These are phyloP conservation scores for Malania oleifera DNA, from an alignment of 164 flowering plant genomes.

Conservation along the genomic window DNA sequence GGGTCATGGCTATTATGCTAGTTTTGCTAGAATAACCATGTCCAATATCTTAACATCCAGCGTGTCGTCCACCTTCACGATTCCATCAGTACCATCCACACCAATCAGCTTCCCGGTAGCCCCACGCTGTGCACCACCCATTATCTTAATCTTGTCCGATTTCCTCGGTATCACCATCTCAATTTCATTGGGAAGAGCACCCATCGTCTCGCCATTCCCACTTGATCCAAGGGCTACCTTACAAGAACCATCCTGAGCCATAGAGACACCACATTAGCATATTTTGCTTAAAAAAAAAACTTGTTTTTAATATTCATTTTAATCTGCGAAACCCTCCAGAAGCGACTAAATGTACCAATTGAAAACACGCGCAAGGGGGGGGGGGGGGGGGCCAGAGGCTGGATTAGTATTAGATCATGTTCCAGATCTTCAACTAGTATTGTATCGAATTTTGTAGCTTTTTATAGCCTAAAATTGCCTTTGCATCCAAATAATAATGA, in stretches of 20 bases:
- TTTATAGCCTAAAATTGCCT: too few species aligned
- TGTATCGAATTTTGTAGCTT: too few species aligned
- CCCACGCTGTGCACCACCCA: conserved; percentile 88
- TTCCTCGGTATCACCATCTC: conserved; percentile 76
- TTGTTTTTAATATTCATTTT: too few species aligned
- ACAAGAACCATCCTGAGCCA: conserved; percentile 81
- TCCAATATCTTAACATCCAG: conserved; percentile 93
- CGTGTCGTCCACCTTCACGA: conserved; percentile 83
- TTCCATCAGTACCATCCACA: conserved; percentile 89
- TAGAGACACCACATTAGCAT: background rate
- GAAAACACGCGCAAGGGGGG: too few species aligned
- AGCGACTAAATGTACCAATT: too few species aligned
- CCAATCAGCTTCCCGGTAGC: conserved; percentile 88
- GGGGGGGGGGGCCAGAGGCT: too few species aligned
- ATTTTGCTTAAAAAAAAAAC: too few species aligned
- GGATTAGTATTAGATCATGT: too few species aligned
- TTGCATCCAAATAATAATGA: too few species aligned
- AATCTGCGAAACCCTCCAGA: too few species aligned
- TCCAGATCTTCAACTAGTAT: too few species aligned
- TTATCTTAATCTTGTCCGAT: conserved; percentile 72
- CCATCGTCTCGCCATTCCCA: conserved; percentile 63
- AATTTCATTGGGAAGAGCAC: conserved; percentile 54
- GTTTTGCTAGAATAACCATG: conserved; percentile 67
- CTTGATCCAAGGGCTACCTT: conserved; percentile 64
- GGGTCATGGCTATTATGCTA: conserved; percentile 38